phyloP scores from a whole-genome alignment of 2,329 filamentous ascomycete genomes.

The Helicocarpus griseus region DNA sequence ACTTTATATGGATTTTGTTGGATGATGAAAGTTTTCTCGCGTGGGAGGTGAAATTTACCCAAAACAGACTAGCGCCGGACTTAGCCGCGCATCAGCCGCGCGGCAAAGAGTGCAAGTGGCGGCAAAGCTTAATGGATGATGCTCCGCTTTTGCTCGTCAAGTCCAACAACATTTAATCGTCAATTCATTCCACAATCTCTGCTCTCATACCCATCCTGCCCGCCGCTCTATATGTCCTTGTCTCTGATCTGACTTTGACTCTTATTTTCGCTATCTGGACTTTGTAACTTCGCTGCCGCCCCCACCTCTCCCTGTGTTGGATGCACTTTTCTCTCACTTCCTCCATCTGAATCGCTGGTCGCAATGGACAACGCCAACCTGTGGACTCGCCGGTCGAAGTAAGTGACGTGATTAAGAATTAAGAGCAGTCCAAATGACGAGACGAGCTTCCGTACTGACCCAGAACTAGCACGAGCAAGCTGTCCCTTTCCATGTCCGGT shows the following conservation, averaged over 20 bases:
- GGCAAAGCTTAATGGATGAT: conserved; percentile 6
- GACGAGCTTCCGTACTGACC: conserved; percentile 17
- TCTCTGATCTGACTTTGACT: neutral
- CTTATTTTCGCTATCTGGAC: neutral
- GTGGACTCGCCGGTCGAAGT: conserved; percentile 42
- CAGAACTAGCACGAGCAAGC: conserved; percentile 65
- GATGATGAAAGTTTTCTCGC: no score
- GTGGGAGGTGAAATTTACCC: neutral
- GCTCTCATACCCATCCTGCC: neutral
- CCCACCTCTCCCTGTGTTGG: neutral
- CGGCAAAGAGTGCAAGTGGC: neutral
- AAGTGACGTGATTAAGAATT: conserved; percentile 17
- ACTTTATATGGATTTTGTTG: no score
- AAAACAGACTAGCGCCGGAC: neutral
- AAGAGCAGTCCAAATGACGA: conserved; percentile 1
- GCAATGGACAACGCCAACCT: conserved; percentile 40
- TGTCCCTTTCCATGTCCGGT: conserved; percentile 72
- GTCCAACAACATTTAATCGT: neutral
- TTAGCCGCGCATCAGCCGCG: neutral
- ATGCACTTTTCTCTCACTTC: neutral
- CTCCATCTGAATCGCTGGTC: neutral
- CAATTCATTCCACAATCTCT: neutral
- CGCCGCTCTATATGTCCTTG: neutral
- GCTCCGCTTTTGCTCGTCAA: conserved; percentile 2
- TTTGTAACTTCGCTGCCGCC: neutral